Evolutionary conservation across 306 rosid genomes (phyloP).

Genomic region (Styphnolobium japonicum): DNA sequence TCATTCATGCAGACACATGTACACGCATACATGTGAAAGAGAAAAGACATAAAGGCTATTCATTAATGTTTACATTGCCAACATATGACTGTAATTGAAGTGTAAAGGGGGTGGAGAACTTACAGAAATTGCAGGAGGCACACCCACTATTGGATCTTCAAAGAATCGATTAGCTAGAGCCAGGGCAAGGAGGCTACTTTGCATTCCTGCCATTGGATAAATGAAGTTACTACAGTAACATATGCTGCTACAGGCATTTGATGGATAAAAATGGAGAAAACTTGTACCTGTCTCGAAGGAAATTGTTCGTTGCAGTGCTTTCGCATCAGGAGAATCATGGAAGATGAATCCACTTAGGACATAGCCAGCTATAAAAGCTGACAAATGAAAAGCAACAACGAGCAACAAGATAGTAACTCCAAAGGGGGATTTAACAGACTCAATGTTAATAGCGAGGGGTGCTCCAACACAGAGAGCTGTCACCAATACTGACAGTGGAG

Average conservation of each 20-base stretch:
- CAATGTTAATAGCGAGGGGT: conserved; percentile 82
- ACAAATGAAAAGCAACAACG: conserved; percentile 65
- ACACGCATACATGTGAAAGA: not conserved
- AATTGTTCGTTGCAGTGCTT: conserved; percentile 82
- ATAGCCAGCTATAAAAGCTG: conserved; percentile 79
- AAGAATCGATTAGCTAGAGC: conserved; percentile 92
- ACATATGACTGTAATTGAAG: not conserved
- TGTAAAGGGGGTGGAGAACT: conserved; percentile 32
- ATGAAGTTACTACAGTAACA: not conserved
- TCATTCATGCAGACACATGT: not conserved
- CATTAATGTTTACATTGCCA: not conserved
- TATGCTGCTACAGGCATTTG: conserved; percentile 5
- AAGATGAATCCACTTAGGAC: conserved; percentile 63
- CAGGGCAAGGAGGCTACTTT: conserved; percentile 96
- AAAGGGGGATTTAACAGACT: conserved; percentile 72
- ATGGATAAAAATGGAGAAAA: conserved; percentile 7
- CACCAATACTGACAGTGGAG: conserved; percentile 80
- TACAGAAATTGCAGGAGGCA: conserved; percentile 95
- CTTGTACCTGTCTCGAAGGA: conserved; percentile 84
- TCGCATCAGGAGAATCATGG: conserved; percentile 52
- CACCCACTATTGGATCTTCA: conserved; percentile 73
- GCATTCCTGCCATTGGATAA: conserved; percentile 71
- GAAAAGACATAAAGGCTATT: not conserved
- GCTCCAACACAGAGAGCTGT: conserved; percentile 95
- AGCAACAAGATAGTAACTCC: conserved; percentile 65